Evolutionary conservation across 495 filamentous ascomycete species (phyloP), one percentile per base, ranked within the genome.

Genomic region (Trichodelitschia bisporula): DNA sequence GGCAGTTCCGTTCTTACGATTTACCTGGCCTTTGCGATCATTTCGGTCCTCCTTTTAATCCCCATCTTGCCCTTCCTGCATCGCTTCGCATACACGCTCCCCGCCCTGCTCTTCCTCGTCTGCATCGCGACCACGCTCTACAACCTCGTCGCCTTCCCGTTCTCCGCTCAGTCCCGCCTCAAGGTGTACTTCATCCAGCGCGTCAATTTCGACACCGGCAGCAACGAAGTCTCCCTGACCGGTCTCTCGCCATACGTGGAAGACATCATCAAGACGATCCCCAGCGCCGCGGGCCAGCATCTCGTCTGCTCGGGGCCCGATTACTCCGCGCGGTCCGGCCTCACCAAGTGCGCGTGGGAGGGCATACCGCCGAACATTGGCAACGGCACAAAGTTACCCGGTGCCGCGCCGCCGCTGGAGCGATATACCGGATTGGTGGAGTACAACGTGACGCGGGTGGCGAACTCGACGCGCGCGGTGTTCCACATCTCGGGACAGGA

Each of bases 141-240:
- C 57, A 91, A 86, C 45, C 64, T 92, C 8, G 51, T 58, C 15
- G 83, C 77, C 4, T 91, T 91, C 49, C 86, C 86, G 1, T 95
- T 93, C 54, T 79, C 78, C 1, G 55, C 59, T 18, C 55, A 66
- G 24, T 75, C 64, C 39, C 62, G 82, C 28, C 62, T 92, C 40
- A 95, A 95, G 43, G 51, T 82, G 25, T 89, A 70, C 51, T 95
- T 93, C 53, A 47, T 72, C 4, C 83, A 97, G 42, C 62, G 64
- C 4, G 57, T 92, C 29, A 66, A 91, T 40, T 62, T 90, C 14
- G 74, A 80, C 40, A 69, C 56, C 4, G 72, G 73, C 9, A 48
- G 56, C 4, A 79, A 75, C 34, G 55, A 48, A 17, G 74, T 76
- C 21, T 63, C 69, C 28, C 59, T 93, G 12, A 63, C 58, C 0